Evolutionary conservation across 495 filamentous ascomycete genomes (phyloP).

Genomic region (Antarctomyces pellizariae): DNA sequence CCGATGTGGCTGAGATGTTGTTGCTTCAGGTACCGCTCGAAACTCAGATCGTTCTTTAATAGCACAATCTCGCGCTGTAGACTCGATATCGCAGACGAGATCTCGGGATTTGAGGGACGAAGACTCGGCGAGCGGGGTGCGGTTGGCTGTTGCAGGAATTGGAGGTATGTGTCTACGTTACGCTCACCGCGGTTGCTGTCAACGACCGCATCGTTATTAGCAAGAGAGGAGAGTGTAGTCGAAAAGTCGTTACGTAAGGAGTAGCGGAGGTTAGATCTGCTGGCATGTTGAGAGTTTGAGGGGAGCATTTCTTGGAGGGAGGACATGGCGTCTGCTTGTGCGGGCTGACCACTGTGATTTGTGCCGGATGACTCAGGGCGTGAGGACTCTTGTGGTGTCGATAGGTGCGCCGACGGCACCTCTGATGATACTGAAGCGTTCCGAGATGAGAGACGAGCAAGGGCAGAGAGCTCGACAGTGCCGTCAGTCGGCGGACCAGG

Average conservation of each 20-base stretch:
- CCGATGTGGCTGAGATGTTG: conserved; percentile 57
- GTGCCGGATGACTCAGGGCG: no score
- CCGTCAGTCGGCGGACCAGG: no score
- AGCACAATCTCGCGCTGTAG: conserved; percentile 42
- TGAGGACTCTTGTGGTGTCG: no score
- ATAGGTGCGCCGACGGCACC: no score
- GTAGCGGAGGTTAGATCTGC: conserved; percentile 25
- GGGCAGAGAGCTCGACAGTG: no score
- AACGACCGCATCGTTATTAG: no score
- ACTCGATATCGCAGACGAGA: conserved; percentile 21
- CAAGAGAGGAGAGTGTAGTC: conserved; percentile 16
- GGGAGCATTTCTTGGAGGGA: conserved; percentile 30
- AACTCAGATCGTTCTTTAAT: conserved; percentile 50
- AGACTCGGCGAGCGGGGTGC: conserved; percentile 17
- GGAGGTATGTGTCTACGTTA: conserved; percentile 18
- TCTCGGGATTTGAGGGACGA: conserved; percentile 14
- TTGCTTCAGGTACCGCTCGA: conserved; percentile 51
- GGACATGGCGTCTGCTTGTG: conserved; percentile 20
- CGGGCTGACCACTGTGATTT: no score
- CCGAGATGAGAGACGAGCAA: no score
- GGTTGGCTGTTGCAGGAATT: conserved; percentile 15
- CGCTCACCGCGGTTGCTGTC: no score
- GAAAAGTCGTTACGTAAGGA: conserved; percentile 27
- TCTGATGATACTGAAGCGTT: no score
- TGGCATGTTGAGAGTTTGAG: conserved; percentile 24